Evolutionary conservation across 2,329 filamentous ascomycete species (phyloP), one percentile per base, ranked within the genome.

Genomic region (Coleophoma cylindrospora): DNA sequence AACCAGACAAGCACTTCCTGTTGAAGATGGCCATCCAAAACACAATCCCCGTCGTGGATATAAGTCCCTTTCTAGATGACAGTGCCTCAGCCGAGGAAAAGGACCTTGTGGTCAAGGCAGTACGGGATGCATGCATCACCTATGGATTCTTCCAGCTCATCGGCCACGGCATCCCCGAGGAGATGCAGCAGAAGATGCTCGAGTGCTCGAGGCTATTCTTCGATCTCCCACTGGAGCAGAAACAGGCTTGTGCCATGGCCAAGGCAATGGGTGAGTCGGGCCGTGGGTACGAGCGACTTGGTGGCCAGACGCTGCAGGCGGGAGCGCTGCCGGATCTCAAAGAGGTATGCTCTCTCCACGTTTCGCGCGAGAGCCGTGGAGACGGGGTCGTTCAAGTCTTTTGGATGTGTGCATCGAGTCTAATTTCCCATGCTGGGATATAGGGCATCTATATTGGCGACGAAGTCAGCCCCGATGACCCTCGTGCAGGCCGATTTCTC

Each of bases 111-210:
- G 63, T 70, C 3, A 53, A 63, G 0, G 61, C 70, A 43, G 63
- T 75, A 40, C 66, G 71, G 10, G 55, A 65, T 17, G 70, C 70
- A 45, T 76, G 73, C 53, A 59, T 68, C 22, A 68, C 64, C 58
- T 75, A 65, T 45, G 75, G 76, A 5, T 79, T 79, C 61, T 78
- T 80, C 64, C 74, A 77, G 55, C 68, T 79, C 43, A 61, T 67
- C 13, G 71, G 71, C 17, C 74, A 79, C 54, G 61, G 66, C 4
- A 64, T 79, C 3, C 58, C 70, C 2, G 53, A 64, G 3, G 50
- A 58, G 2, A 58, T 72, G n/a, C 74, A 73, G 52, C 50, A 66
- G 5, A 57, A 59, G 1, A 65, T 71, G 1, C 64, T 78, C 49
- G 47, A 65, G 9, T 65, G 64, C 3, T 63, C 69, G n/a, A 68